phyloP scores from a whole-genome alignment of 2,329 filamentous ascomycete genomes.

The Fusarium ambrosium region DNA sequence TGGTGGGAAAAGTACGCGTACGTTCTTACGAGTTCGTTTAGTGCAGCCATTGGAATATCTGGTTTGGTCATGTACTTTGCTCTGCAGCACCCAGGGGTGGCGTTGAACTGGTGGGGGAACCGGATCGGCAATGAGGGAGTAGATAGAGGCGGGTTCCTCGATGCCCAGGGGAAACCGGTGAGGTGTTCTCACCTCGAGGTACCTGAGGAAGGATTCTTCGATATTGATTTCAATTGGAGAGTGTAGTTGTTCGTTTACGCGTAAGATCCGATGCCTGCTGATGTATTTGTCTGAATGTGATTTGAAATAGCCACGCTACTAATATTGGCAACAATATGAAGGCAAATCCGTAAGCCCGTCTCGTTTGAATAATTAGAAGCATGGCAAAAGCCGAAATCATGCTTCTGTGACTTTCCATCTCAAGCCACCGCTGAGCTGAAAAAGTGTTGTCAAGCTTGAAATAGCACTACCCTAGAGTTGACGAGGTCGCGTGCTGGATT shows the following conservation, averaged over 20 bases:
- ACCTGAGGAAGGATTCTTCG: conserved; percentile 37
- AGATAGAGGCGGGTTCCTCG: conserved; percentile 38
- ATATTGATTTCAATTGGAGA: conserved; percentile 33
- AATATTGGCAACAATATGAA: neutral
- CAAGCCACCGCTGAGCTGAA: neutral
- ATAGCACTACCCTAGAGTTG: neutral
- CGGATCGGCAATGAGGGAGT: conserved; percentile 35
- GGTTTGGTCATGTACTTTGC: conserved; percentile 47
- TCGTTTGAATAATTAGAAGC: neutral
- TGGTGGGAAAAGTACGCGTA: conserved; percentile 51
- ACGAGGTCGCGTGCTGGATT: neutral
- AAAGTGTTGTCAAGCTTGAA: neutral
- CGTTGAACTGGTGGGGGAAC: conserved; percentile 46
- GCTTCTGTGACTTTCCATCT: neutral
- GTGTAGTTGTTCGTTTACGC: conserved; percentile 2
- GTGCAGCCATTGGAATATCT: conserved; percentile 45
- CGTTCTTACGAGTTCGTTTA: conserved; percentile 45
- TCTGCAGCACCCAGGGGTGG: conserved; percentile 36
- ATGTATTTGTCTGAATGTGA: neutral
- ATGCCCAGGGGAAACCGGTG: conserved; percentile 14
- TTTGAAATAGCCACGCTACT: neutral
- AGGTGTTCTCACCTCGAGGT: conserved; percentile 40
- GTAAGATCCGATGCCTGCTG: neutral
- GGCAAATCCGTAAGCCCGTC: neutral
- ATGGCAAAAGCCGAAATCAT: neutral